Evolutionary conservation across 192 early-diverging fungal genomes (phyloP), one percentile per base, ranked within the genome.

Genomic region (Lunasporangiospora selenospora): DNA sequence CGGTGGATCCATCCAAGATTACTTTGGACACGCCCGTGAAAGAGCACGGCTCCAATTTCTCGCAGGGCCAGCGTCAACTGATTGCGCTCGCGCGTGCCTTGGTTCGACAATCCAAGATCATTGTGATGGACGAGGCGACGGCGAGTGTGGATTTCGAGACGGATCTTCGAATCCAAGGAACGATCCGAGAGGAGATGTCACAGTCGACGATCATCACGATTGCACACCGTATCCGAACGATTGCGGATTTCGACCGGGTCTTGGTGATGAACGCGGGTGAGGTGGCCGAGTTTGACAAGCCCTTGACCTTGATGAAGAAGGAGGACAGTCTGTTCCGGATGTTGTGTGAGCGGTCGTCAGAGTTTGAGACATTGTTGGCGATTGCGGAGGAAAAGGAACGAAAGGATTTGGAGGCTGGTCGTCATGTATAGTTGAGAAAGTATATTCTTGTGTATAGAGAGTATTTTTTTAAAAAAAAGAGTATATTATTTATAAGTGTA

Each of bases 51-150:
- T 75, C 80, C 29, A 92, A 92, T 62, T 84, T 91, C 47, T 86
- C 83, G 6, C 79, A 91, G 36, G 91, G 91, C 6, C 91, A 93
- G 65, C 78, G 88, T 2, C 90, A 92, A 61, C 65, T 93, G 24
- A 81, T 93, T 19, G 78, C 83, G 11, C 75, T 93, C 21, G 91
- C 91, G 0, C 84, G 91, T 11, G 91, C 91, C 0, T 62, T 92
- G 15, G 77, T 93, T 6, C 83, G 88, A 37, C 75, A 79, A 9
- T 77, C 80, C 43, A 77, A 77, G 43, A 52, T 93, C 18, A 86
- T 95, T 34, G 79, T 95, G 27, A 82, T 94, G 81, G 92, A 95
- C 61, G 94, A 95, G 67, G 95, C 95, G 1, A 97, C 96, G 0
- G 96, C 95, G 8, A 86, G 85, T 1, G 91, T 98, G 3, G 95